phyloP scores from a whole-genome alignment of 2,329 filamentous ascomycete genomes.

The Nigrospora oryzae region DNA sequence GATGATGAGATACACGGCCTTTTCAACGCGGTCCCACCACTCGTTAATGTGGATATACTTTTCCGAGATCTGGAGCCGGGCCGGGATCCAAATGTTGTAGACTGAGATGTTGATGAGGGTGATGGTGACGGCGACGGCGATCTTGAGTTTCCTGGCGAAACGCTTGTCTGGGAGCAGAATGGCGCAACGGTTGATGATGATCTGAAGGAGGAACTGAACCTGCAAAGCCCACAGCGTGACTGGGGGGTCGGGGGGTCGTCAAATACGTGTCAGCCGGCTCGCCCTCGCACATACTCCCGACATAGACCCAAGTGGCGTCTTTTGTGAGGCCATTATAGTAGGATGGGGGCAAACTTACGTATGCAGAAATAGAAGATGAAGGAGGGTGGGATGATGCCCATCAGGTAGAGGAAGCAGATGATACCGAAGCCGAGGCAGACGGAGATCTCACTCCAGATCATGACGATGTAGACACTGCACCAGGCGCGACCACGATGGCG shows the following conservation, averaged over 20 bases:
- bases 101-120: conserved; percentile 41
- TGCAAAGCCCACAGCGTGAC: conserved; percentile 30
- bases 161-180: conserved; percentile 32
- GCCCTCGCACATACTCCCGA: no score
- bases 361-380: not conserved
- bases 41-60: conserved; percentile 34
- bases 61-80: conserved; percentile 31
- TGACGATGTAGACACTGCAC: conserved; percentile 33
- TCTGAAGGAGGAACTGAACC: conserved; percentile 41
- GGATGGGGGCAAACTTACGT: not conserved
- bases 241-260: not conserved
- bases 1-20: conserved; percentile 38
- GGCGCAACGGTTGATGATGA: conserved; percentile 43
- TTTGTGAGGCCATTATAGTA: no score
- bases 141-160: conserved; percentile 30
- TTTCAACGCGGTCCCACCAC: conserved; percentile 43
- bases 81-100: conserved; percentile 45
- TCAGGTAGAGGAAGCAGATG: conserved; percentile 18
- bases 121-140: conserved; percentile 33
- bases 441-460: conserved; percentile 37
- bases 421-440: conserved; percentile 32
- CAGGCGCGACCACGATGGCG: conserved; percentile 19
- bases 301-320: no score
- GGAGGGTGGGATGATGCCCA: conserved; percentile 7
- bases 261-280: not conserved